Evolutionary conservation across 805 yeast species (phyloP), one percentile per base, ranked within the genome.

Genomic region (Yarrowia sp.): DNA sequence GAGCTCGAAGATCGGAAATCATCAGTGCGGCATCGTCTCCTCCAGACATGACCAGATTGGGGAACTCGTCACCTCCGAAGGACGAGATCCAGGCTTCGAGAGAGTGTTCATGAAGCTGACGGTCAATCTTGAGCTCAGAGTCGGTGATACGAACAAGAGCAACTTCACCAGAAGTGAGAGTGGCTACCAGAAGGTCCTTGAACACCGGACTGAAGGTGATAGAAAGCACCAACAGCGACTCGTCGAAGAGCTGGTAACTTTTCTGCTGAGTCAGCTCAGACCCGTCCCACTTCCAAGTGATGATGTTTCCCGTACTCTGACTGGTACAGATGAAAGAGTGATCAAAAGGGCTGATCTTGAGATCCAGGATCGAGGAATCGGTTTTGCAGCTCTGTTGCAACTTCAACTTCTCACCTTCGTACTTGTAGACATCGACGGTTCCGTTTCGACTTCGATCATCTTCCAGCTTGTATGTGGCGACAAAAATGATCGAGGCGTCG

Each of bases 31-130:
- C 84, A 78, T 95, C 98, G 76, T 94, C 99, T 15, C 98, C 98
- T 5, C 98, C 99, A 4, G 80, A 73, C 68, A 88, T 89, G 0
- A 92, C 81, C 0, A 91, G 86, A 69, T 86, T 79, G 15, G 80
- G 75, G 50, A 89, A 75, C 10, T 63, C 40, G 32, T 66, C 53
- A 3, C 84, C 84, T 8, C 85, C 85, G 9, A 87, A 90, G 1
- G 86, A 86, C 7, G 91, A 90, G 5, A 90, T 90, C 98, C 98
- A 93, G 70, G 97, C 91, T 77, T 94, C 97, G 42, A 92, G 78
- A 10, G 83, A 82, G 76, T 94, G 98, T 0, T 77, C 69, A 0
- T 83, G 75, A 14, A 55, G 72, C 73, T 69, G 74, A 74, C 48
- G 75, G 75, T 22, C 69, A 10, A 63, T 8, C 40, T 22, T 19